These are phyloP conservation scores for Gossypium bickii DNA, from an alignment of 345 rosid genomes.

Conservation along the genomic window DNA sequence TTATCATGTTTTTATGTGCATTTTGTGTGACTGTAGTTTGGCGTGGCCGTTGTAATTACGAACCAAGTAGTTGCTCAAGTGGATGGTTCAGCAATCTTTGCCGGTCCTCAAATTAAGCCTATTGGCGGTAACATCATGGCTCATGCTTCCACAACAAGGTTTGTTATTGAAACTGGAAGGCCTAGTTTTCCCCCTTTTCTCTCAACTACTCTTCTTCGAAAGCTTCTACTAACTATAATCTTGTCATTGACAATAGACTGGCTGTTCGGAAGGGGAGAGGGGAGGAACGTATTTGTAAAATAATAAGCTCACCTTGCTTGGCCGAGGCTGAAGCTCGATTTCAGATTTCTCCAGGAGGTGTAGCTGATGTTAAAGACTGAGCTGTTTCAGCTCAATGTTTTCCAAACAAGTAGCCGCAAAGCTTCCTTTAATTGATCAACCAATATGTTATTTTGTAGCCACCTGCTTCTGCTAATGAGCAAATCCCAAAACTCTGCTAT, in stretches of 20 bases:
- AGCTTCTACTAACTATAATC: neutral
- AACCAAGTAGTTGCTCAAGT: constrained; percentile 99
- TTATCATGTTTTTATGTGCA: neutral
- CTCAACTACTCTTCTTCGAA: neutral
- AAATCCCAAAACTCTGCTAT: neutral
- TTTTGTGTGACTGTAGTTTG: constrained; percentile 50
- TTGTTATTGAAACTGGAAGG: neutral
- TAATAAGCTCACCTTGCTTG: constrained; percentile 90
- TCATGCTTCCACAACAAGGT: constrained; percentile 99
- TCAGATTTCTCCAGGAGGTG: constrained; percentile 83
- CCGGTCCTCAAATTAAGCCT: constrained; percentile 94
- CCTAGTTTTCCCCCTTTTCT: neutral
- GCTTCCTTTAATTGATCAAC: neutral
- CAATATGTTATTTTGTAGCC: neutral
- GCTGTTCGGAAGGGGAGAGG: constrained; percentile 94
- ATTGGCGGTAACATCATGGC: constrained; percentile 99
- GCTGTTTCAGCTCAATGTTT: neutral
- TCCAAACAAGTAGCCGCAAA: neutral
- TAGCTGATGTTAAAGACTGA: constrained; percentile 33
- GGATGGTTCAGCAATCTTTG: constrained; percentile 91
- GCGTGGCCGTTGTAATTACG: constrained; percentile 89
- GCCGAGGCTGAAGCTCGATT: constrained; percentile 95
- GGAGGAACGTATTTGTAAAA: constrained; percentile 94
- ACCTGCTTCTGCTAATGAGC: neutral
- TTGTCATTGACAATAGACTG: constrained; percentile 39